These are phyloP conservation scores for Cryptococcus sp. DNA, from an alignment of 1,284 basidiomycete genomes.

Conservation along the genomic window DNA sequence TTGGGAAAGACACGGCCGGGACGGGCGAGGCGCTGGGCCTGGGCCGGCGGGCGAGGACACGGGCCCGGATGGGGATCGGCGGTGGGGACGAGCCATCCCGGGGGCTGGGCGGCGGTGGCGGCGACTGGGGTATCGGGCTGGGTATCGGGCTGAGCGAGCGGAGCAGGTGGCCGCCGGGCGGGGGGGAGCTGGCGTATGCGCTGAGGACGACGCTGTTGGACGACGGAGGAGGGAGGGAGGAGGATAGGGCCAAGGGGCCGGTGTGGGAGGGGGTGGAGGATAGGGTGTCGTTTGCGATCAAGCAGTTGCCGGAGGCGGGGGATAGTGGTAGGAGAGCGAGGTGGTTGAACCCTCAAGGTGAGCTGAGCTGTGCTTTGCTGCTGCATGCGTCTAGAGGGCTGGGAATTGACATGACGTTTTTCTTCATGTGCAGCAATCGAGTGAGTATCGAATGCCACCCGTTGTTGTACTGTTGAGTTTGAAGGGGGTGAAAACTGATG, in stretches of 20 bases:
- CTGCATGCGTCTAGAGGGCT: no score
- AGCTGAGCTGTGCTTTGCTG: no score
- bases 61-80: conserved; percentile 37
- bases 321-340: conserved; percentile 57
- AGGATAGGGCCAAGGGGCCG: conserved; percentile 27
- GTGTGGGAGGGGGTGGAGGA: conserved; percentile 64
- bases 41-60: conserved; percentile 35
- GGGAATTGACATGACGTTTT: background rate
- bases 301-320: conserved; percentile 60
- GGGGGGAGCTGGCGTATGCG: conserved; percentile 73
- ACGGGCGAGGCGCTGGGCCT: conserved; percentile 31
- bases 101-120: background rate
- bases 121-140: conserved; percentile 59
- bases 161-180: conserved; percentile 77
- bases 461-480: background rate
- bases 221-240: conserved; percentile 2
- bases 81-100: background rate
- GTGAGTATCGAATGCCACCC: conserved; percentile 57
- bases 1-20: conserved; percentile 37
- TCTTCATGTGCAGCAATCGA: conserved; percentile 56
- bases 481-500: background rate
- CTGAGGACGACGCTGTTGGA: conserved; percentile 54
- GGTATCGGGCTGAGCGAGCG: conserved; percentile 65
- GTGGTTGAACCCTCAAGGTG: conserved; percentile 66
- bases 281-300: conserved; percentile 75